A percentile compares a stretch with the other conserved stretches of the same genome.
phyloP scores from a whole-genome alignment of 176 grass and related monocot species.

The Otatea glauca region DNA sequence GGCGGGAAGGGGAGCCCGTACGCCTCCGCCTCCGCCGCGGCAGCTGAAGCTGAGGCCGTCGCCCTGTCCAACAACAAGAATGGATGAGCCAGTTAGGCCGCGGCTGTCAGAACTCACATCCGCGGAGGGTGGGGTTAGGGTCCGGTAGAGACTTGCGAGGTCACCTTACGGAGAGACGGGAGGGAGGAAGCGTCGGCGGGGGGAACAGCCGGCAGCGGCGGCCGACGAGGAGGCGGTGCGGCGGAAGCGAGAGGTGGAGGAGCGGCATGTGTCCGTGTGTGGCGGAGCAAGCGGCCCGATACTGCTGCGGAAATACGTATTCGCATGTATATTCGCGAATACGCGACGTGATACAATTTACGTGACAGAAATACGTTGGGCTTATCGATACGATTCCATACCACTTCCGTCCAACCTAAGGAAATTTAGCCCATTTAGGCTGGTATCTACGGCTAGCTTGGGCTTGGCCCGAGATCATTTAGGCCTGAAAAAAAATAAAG shows the following conservation, averaged over 20 bases:
- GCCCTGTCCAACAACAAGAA: slow-evolving; percentile 28
- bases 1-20: slow-evolving; percentile 60
- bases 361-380: not conserved
- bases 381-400: too few species aligned
- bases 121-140: not conserved
- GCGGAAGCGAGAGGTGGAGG: slow-evolving; percentile 46
- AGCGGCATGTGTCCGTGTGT: slow-evolving; percentile 42
- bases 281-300: slow-evolving; percentile 26
- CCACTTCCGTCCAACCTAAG: not conserved
- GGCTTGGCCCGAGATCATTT: not conserved
- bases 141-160: not conserved
- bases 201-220: not conserved
- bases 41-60: not conserved
- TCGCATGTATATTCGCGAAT: not conserved
- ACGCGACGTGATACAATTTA: not conserved
- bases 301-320: not conserved
- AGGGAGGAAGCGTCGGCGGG: not conserved
- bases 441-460: not conserved
- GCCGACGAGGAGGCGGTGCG: slow-evolving; percentile 30
- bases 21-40: not conserved
- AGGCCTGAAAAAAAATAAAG: too few species aligned
- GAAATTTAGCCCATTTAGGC: not conserved
- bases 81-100: slow-evolving; percentile 13
- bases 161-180: slow-evolving; percentile 37
- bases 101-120: not conserved